Evolutionary conservation across 345 rosid genomes (phyloP).

Genomic region (Cardamine resedifolia): DNA sequence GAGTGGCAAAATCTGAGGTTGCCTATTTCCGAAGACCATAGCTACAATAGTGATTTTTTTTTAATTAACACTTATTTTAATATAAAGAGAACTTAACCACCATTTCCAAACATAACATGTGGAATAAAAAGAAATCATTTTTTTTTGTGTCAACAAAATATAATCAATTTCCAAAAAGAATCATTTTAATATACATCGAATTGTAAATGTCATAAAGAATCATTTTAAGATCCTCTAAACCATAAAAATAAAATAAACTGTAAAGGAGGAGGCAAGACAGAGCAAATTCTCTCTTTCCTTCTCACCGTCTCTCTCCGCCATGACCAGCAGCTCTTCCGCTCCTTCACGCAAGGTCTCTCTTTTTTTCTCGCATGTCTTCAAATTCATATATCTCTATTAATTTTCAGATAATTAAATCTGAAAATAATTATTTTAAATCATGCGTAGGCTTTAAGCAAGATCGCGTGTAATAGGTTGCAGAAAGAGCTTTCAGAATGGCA

Average conservation of each 20-base stretch:
- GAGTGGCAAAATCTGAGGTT: too few relatives aligned
- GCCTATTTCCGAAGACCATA: too few relatives aligned
- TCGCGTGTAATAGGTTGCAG: constrained; percentile 95
- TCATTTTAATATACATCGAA: too few relatives aligned
- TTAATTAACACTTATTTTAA: too few relatives aligned
- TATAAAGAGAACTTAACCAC: constrained; percentile 32
- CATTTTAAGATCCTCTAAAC: not conserved
- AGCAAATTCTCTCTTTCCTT: not conserved
- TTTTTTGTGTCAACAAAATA: too few relatives aligned
- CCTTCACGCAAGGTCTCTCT: constrained; percentile 63
- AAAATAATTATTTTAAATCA: not conserved
- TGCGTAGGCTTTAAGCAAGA: constrained; percentile 81
- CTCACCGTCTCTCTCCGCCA: constrained; percentile 38
- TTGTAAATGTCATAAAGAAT: too few relatives aligned
- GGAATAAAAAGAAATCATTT: too few relatives aligned
- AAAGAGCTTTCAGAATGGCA: constrained; percentile 99
- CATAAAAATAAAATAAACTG: too few relatives aligned
- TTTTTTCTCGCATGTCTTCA: not conserved
- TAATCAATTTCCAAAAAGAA: too few relatives aligned
- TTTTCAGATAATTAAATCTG: not conserved
- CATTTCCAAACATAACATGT: constrained; percentile 15
- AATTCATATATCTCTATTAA: not conserved
- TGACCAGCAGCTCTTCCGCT: constrained; percentile 87
- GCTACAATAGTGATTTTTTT: too few relatives aligned
- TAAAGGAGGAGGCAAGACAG: not conserved